phyloP scores from a whole-genome alignment of 352 stramenopile genomes.

The Globisporangium carolinianum region DNA sequence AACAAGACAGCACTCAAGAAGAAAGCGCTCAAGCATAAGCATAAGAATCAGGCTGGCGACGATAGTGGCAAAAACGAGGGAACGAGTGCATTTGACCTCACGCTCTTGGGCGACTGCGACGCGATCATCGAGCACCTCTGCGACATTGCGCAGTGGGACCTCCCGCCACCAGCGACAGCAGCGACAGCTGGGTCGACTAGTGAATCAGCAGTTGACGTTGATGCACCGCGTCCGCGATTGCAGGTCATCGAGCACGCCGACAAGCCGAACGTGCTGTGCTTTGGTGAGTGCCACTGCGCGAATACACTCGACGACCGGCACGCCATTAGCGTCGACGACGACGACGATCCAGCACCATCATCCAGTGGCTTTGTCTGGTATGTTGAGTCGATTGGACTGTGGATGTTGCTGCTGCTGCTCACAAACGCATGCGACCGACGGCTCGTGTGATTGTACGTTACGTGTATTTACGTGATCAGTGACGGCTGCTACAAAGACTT shows the following conservation, averaged over 20 bases:
- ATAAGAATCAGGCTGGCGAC: slow-evolving; percentile 24
- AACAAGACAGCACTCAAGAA: slow-evolving; percentile 86
- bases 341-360: not conserved
- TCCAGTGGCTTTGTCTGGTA: slow-evolving; percentile 14
- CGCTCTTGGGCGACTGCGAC: slow-evolving; percentile 77
- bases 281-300: slow-evolving; percentile 23
- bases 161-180: slow-evolving; percentile 10
- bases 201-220: not conserved
- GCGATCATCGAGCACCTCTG: slow-evolving; percentile 67
- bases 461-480: not conserved
- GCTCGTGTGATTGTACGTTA: too few species aligned
- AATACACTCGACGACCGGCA: slow-evolving; percentile 12
- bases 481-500: slow-evolving; percentile 8
- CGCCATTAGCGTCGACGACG: slow-evolving; percentile 6
- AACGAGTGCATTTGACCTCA: slow-evolving; percentile 60
- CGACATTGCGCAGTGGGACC: slow-evolving; percentile 39
- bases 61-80: slow-evolving; percentile 21
- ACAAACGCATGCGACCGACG: not conserved
- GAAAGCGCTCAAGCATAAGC: slow-evolving; percentile 47
- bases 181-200: not conserved
- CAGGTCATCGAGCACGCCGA: slow-evolving; percentile 23
- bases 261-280: slow-evolving; percentile 24
- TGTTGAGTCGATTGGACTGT: not conserved
- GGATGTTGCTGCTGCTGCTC: not conserved
- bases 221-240: not conserved